Percentiles rank a stretch among this genome's conserved stretches.
These are phyloP conservation scores for Antrodiella citrinella DNA, from an alignment of 768 basidiomycete species.

Conservation along the genomic window DNA sequence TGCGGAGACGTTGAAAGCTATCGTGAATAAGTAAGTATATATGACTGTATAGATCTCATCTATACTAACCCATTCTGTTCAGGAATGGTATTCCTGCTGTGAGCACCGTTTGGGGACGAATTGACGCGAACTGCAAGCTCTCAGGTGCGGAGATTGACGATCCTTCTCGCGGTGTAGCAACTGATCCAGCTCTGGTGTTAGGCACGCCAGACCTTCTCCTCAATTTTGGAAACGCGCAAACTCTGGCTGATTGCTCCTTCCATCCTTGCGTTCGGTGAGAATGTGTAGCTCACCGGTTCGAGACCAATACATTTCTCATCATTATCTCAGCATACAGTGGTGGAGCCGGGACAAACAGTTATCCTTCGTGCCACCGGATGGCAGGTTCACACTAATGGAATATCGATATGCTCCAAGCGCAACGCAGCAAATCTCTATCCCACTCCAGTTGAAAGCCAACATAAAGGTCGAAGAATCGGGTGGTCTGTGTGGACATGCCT, in stretches of 20 bases:
- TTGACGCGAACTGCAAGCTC: conserved; percentile 70
- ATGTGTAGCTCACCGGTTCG: not conserved
- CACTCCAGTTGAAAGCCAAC: conserved; percentile 23
- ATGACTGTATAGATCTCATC: not conserved
- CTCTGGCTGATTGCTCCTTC: conserved; percentile 74
- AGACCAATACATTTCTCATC: not conserved
- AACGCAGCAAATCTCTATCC: conserved; percentile 23
- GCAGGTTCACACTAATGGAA: conserved; percentile 75
- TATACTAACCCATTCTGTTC: not conserved
- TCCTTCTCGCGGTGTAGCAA: too few species aligned
- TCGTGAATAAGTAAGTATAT: conserved; percentile 61
- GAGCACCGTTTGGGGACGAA: conserved; percentile 64
- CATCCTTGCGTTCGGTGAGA: conserved; percentile 84
- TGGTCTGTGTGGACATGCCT: conserved; percentile 22
- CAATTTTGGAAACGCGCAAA: conserved; percentile 66
- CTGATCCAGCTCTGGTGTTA: too few species aligned
- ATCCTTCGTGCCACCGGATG: conserved; percentile 93
- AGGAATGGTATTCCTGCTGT: conserved; percentile 65
- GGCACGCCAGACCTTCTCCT: conserved; percentile 87
- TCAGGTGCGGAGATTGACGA: too few species aligned
- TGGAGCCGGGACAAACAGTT: conserved; percentile 72
- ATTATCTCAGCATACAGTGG: conserved; percentile 51
- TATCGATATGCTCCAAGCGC: conserved; percentile 53
- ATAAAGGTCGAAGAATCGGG: conserved; percentile 33
- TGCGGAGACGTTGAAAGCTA: conserved; percentile 69